Evolutionary conservation across 352 stramenopile genomes (phyloP).

Genomic region (Thraustotheca clavata): DNA sequence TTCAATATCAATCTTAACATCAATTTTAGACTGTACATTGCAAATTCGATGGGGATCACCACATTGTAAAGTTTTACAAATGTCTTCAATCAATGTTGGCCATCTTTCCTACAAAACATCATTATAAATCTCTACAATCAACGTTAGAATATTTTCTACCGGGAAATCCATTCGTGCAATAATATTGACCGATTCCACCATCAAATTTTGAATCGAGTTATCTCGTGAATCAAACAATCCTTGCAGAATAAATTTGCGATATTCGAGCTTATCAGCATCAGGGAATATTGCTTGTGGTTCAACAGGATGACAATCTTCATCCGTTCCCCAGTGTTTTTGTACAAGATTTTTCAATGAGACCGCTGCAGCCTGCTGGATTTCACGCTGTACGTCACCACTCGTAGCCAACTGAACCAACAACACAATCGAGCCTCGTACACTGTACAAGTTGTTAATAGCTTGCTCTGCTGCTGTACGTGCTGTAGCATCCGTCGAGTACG

Average conservation of each 20-base stretch:
- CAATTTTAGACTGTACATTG: constrained; percentile 33
- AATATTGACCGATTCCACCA: constrained; percentile 92
- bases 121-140: background rate
- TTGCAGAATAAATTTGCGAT: constrained; percentile 30
- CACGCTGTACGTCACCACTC: constrained; percentile 52
- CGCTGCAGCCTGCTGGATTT: constrained; percentile 88
- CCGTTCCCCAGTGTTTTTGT: constrained; percentile 88
- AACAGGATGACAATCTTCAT: constrained; percentile 64
- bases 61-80: constrained; percentile 84
- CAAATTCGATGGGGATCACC: constrained; percentile 77
- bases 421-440: constrained; percentile 59
- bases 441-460: constrained; percentile 65
- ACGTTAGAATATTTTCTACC: constrained; percentile 14
- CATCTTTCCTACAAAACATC: constrained; percentile 49
- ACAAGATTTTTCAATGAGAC: constrained; percentile 96
- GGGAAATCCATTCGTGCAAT: constrained; percentile 95
- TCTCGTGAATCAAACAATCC: constrained; percentile 77
- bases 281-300: constrained; percentile 40
- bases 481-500: constrained; percentile 69
- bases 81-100: constrained; percentile 85
- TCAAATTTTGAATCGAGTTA: constrained; percentile 84
- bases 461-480: constrained; percentile 66
- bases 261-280: constrained; percentile 21
- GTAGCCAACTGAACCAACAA: constrained; percentile 79
- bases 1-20: constrained; percentile 32